Evolutionary conservation across 768 basidiomycete genomes (phyloP).

Genomic region (Boletus speciosus): DNA sequence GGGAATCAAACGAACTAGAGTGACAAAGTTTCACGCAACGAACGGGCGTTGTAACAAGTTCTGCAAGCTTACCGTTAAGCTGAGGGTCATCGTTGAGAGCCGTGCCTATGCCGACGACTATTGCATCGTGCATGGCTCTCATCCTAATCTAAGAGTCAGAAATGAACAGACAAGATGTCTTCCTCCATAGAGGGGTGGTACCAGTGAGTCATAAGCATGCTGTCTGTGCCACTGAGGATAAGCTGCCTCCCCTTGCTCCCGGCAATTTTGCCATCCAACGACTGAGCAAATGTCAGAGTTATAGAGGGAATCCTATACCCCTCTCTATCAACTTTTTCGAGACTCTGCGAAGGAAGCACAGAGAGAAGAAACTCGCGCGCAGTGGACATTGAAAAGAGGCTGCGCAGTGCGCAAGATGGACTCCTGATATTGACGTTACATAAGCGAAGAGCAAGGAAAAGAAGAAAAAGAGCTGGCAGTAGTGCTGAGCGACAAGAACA

Average conservation of each 20-base stretch:
- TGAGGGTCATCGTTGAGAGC: conserved; percentile 91
- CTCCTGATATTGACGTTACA: too few relatives aligned
- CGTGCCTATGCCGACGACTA: conserved; percentile 88
- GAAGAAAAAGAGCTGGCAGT: too few relatives aligned
- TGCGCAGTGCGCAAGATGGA: too few relatives aligned
- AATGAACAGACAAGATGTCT: background rate
- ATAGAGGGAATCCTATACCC: conserved; percentile 48
- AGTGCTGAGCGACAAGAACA: too few relatives aligned
- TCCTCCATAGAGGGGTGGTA: conserved; percentile 26
- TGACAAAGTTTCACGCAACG: background rate
- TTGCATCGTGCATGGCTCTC: conserved; percentile 88
- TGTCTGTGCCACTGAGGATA: conserved; percentile 78
- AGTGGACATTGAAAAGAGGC: background rate
- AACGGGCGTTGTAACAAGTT: background rate
- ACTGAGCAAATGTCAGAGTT: conserved; percentile 85
- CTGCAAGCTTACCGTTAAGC: conserved; percentile 69
- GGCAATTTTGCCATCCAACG: conserved; percentile 85
- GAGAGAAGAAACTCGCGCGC: conserved; percentile 28
- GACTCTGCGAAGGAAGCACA: conserved; percentile 19
- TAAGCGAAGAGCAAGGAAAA: too few relatives aligned
- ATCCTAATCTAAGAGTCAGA: conserved; percentile 50
- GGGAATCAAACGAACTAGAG: conserved; percentile 56
- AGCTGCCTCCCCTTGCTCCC: conserved; percentile 72
- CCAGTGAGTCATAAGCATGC: conserved; percentile 95
- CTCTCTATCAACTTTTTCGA: conserved; percentile 13